A percentile compares a stretch with the other conserved stretches of the same genome.
These are phyloP conservation scores for Fonsecaea erecta DNA, from an alignment of 2,329 filamentous ascomycete genomes.

Conservation along the genomic window DNA sequence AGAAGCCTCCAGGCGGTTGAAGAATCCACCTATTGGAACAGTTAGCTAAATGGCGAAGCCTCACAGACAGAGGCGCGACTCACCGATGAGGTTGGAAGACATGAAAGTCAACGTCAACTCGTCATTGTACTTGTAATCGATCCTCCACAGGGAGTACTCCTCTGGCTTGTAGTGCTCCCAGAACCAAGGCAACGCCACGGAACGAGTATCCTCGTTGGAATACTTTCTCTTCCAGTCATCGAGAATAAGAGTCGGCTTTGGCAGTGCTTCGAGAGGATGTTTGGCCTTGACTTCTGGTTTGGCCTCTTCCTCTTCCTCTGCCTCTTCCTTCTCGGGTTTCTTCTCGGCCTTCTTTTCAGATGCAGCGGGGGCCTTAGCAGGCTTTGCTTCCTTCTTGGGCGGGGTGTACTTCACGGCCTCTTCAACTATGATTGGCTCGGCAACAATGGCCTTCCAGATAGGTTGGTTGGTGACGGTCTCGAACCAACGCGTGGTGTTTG, in stretches of 20 bases:
- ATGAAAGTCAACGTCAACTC: slow-evolving; percentile 98
- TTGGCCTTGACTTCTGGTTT: slow-evolving; percentile 76
- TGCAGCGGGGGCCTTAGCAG: slow-evolving; percentile 73
- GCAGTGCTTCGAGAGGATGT: slow-evolving; percentile 89
- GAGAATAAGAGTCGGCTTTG: slow-evolving; percentile 77
- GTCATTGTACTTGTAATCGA: slow-evolving; percentile 99
- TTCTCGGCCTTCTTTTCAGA: slow-evolving; percentile 46
- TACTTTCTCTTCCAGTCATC: slow-evolving; percentile 99
- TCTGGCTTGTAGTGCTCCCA: slow-evolving; percentile 94
- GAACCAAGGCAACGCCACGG: slow-evolving; percentile 91
- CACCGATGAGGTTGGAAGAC: slow-evolving; percentile 94
- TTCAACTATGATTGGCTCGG: slow-evolving; percentile 78
- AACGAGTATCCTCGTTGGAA: slow-evolving; percentile 89
- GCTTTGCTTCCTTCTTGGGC: slow-evolving; percentile 71
- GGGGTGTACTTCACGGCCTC: slow-evolving; percentile 73
- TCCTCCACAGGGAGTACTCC: slow-evolving; percentile 93
- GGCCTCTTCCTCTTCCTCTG: slow-evolving; percentile 64
- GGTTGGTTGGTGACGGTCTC: slow-evolving; percentile 91
- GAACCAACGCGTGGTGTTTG: slow-evolving; percentile 91
- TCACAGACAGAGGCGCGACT: slow-evolving; percentile 38
- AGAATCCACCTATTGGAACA: slow-evolving; percentile 73
- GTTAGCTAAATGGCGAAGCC: slow-evolving; percentile 6
- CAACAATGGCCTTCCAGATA: slow-evolving; percentile 80
- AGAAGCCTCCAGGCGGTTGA: slow-evolving; percentile 92
- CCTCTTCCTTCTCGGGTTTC: slow-evolving; percentile 56